These are phyloP conservation scores for Thielaviopsis populi DNA, from an alignment of 2,329 filamentous ascomycete genomes.

Conservation along the genomic window DNA sequence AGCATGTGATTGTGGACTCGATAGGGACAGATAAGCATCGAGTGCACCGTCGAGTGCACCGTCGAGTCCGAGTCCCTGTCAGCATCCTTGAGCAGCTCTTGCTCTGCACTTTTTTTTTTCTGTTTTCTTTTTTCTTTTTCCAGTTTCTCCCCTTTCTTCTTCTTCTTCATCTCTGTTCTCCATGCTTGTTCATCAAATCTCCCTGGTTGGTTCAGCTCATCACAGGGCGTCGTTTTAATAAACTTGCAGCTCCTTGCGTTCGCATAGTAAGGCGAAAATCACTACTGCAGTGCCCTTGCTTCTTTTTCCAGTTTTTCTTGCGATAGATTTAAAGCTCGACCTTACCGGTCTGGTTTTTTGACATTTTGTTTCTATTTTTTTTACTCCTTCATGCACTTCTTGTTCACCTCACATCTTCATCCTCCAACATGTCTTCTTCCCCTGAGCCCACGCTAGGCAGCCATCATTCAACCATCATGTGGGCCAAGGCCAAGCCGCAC, in stretches of 20 bases:
- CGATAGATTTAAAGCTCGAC: too few relatives aligned
- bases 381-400: too few relatives aligned
- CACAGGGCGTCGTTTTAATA: not conserved
- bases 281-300: too few relatives aligned
- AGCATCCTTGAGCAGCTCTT: not conserved
- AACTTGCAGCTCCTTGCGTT: not conserved
- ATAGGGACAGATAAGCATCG: not conserved
- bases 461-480: slow-evolving; percentile 21
- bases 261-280: too few relatives aligned
- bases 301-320: too few relatives aligned
- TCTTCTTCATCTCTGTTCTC: not conserved
- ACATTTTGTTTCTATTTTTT: not conserved
- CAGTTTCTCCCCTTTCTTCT: too few relatives aligned
- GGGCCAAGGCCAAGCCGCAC: slow-evolving; percentile 24
- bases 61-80: not conserved
- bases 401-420: not conserved
- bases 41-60: not conserved
- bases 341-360: too few relatives aligned
- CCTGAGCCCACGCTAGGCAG: not conserved
- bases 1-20: not conserved
- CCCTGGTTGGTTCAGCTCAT: not conserved
- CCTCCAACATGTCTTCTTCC: not conserved
- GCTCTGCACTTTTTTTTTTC: not conserved
- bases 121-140: not conserved
- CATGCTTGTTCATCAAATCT: not conserved